phyloP scores from a whole-genome alignment of 2,329 filamentous ascomycete genomes.

The Chaetomium sp. region DNA sequence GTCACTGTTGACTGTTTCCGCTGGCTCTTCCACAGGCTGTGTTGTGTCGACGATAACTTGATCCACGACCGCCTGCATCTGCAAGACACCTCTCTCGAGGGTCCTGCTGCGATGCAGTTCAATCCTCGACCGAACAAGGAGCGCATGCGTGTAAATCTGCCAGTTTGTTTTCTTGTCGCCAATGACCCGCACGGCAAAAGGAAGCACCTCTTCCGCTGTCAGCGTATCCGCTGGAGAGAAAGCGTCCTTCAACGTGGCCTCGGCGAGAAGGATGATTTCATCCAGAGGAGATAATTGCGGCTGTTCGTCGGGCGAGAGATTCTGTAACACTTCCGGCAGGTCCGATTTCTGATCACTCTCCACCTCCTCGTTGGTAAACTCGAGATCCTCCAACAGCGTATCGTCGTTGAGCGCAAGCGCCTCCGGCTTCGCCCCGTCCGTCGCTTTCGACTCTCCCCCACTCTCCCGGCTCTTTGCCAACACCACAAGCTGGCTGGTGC shows the following conservation, averaged over 20 bases:
- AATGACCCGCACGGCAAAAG: conserved; percentile 83
- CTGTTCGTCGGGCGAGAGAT: conserved; percentile 70
- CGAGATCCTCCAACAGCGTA: conserved; percentile 80
- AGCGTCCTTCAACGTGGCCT: conserved; percentile 81
- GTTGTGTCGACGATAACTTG: conserved; percentile 83
- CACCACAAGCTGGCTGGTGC: conserved; percentile 83
- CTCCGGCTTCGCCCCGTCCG: conserved; percentile 44
- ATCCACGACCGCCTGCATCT: conserved; percentile 91
- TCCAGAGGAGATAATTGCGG: conserved; percentile 77
- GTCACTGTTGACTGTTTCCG: conserved; percentile 23
- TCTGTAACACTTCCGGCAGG: conserved; percentile 55
- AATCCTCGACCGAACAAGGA: conserved; percentile 82
- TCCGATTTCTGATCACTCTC: conserved; percentile 26
- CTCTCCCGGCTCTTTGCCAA: conserved; percentile 65
- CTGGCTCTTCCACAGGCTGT: conserved; percentile 28
- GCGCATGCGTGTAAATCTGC: conserved; percentile 93
- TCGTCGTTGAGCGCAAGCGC: conserved; percentile 83
- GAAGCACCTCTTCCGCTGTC: conserved; percentile 87
- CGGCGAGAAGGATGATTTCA: conserved; percentile 83
- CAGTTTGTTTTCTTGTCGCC: conserved; percentile 89
- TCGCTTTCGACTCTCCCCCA: conserved; percentile 30
- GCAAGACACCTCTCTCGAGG: conserved; percentile 79
- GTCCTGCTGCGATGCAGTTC: conserved; percentile 84
- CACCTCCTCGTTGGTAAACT: conserved; percentile 55
- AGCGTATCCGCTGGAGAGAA: conserved; percentile 75